Evolutionary conservation across 2,329 filamentous ascomycete genomes (phyloP).

Genomic region (Penicillium sp.): DNA sequence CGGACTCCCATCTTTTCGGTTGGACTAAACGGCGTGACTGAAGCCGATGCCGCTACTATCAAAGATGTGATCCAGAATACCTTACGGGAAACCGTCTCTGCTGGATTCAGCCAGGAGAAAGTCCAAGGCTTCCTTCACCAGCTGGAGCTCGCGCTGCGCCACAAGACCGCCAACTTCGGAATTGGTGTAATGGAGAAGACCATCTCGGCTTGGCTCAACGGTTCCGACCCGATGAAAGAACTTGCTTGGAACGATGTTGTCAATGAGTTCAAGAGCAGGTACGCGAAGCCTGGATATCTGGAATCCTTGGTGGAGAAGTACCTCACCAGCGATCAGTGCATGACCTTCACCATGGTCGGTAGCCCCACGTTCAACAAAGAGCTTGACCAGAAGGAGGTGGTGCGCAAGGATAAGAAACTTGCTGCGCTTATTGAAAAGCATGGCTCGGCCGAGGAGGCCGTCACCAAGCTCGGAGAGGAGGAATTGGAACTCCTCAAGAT

Average conservation of each 20-base stretch:
- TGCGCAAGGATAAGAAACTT: conserved; percentile 71
- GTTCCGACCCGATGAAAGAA: conserved; percentile 84
- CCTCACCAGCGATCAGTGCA: conserved; percentile 75
- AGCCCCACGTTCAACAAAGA: conserved; percentile 70
- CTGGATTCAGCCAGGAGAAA: conserved; percentile 83
- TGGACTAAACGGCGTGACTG: conserved; percentile 82
- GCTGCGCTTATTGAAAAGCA: conserved; percentile 63
- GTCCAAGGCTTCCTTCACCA: conserved; percentile 93
- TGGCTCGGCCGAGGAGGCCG: conserved; percentile 67
- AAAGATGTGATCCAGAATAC: conserved; percentile 71
- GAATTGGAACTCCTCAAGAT: conserved; percentile 77
- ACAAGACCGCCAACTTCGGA: conserved; percentile 94
- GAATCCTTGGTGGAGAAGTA: conserved; percentile 86
- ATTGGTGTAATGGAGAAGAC: conserved; percentile 85
- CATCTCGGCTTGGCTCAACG: conserved; percentile 92
- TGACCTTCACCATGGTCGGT: conserved; percentile 93
- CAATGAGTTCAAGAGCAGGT: conserved; percentile 71
- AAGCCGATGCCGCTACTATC: conserved; percentile 72
- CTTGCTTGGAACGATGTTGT: conserved; percentile 90
- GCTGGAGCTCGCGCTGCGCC: conserved; percentile 85
- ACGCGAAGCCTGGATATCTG: conserved; percentile 73
- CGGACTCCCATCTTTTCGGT: conserved; percentile 81
- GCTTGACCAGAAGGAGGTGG: conserved; percentile 70
- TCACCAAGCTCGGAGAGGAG: conserved; percentile 66
- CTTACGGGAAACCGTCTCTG: conserved; percentile 63